Conservation (phyloP, 1,284 basidiomycete genomes). For the Naganishia albida region DNA sequence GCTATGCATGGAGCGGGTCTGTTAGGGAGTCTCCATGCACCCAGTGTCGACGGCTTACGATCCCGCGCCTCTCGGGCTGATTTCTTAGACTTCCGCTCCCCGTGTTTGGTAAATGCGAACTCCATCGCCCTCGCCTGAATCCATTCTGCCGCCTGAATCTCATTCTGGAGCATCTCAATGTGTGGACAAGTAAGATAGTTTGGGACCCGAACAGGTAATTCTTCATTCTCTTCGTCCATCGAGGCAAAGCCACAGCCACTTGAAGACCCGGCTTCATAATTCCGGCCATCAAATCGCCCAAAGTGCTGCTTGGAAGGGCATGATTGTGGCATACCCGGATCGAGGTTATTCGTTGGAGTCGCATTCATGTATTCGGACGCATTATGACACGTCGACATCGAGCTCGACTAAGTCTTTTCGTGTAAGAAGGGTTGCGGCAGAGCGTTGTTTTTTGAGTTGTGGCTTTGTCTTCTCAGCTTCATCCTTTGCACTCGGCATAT, state of each 20-base stretch:
- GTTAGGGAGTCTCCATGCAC: background rate
- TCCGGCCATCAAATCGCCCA: too few relatives aligned
- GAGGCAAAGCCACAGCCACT: background rate
- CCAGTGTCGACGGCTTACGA: background rate
- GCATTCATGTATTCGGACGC: background rate
- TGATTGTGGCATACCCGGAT: too few relatives aligned
- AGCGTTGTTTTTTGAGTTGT: too few relatives aligned
- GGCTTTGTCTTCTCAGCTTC: too few relatives aligned
- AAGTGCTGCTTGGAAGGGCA: too few relatives aligned
- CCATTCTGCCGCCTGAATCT: constrained; percentile 22
- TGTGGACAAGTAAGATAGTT: constrained; percentile 2
- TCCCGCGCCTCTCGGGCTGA: background rate
- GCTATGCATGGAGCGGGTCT: background rate
- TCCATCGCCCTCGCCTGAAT: constrained; percentile 8
- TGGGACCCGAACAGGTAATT: background rate
- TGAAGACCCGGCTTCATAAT: background rate
- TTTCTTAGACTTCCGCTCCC: constrained; percentile 12
- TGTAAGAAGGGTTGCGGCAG: too few relatives aligned
- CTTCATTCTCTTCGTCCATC: background rate
- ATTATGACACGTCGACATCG: too few relatives aligned
- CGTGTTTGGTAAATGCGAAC: constrained; percentile 23
- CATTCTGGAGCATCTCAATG: background rate
- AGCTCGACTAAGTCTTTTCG: too few relatives aligned
- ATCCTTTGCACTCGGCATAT: too few relatives aligned
- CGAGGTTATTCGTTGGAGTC: background rate